Evolutionary conservation across 2,329 filamentous ascomycete genomes (phyloP), one percentile per base, ranked within the genome.

Genomic region (Talaromyces sp.): DNA sequence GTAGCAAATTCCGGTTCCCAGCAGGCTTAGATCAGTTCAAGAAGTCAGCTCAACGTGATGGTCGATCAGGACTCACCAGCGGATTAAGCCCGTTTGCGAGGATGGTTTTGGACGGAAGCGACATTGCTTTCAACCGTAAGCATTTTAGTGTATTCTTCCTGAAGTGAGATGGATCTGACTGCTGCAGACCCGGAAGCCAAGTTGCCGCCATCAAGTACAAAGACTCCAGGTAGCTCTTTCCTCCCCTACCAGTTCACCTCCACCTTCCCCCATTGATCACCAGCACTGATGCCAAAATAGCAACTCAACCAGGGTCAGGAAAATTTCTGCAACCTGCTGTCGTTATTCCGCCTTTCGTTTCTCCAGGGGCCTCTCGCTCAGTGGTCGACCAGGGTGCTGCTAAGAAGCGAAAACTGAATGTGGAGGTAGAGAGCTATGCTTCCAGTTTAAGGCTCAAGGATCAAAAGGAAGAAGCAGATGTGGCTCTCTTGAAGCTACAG

Each of bases 391-490:
- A 75, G 47, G 65, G 64, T 16, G 71, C 73, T 14, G 68, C 73
- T 11, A 75, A 77, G 59, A 71, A 74, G 66, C 73, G 85, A 68
- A 89, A 86, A 70, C 75, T 83, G 64, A 88, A 86, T 66, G 78
- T 79, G 22, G 81, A 85, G 59, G 83, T 82, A 8, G 83, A 85
- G 13, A 84, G 86, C 63, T 86, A 85, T 59, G 76, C 86, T 2
- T 80, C 89, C 22, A 83, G 86, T 16, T 78, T 89, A 52, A 87
- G 86, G 49, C 81, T 92, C 2, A 78, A 73, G 65, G 92, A 96
- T 72, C 91, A 97, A 75, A 89, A 90, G 60, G 89, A 96, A 70
- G 89, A 93, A 72, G 90, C 90, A 4, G 89, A 97, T 70, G 84
- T 87, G 11, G 90, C 91, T 50, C 83, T 93, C 54, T 81, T 89